Evolutionary conservation across 2,329 filamentous ascomycete genomes (phyloP), one percentile per base, ranked within the genome.

Genomic region (Apiospora koreana): DNA sequence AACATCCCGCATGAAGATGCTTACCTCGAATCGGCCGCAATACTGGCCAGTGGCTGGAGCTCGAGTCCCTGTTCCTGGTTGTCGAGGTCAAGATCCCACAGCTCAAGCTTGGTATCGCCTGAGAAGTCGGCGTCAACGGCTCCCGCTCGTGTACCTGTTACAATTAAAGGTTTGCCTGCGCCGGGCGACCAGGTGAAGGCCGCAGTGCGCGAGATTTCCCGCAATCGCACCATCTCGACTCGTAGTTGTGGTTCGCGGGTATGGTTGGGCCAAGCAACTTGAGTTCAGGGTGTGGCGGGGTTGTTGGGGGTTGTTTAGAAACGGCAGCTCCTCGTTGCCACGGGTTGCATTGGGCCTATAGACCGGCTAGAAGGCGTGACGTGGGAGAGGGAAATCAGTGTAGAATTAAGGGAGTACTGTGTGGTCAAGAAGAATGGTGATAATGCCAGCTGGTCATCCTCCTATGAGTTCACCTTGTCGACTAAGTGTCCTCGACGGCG

Each of bases 41-140:
- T 90, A 82, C 91, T 95, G 73, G 91, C 93, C 78, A 94, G 85
- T 72, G 96, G 94, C 81, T 95, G 92, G 70, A 98, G 90, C 84
- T 98, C 96, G 69, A 94, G 86, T 69, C 91, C 91, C 78, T 93
- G 91, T 72, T 92, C 87, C 73, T 89, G 83, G 81, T 91, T 90
- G 81, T 97, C 94, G 75, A 98, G 87, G 79, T 90, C 91, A 75
- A 99, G 86, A 83, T 98, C 94, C 96, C 96, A 99, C 72, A 99
- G 87, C 85, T 99, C 96, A 70, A 99, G 86, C 84, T 95, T 95
- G 74, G 94, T 98, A 81, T 98, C 95, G 81, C 96, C 96, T 38
- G 96, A 98, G 83, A 99, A 99, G 82, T 98, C 95, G 76, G 94
- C 95, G 83, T 97, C 94, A 54, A 99, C 94, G 77, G 96, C 96